These are phyloP conservation scores for Boechera divaricarpa DNA, from an alignment of 345 rosid genomes.

Conservation along the genomic window DNA sequence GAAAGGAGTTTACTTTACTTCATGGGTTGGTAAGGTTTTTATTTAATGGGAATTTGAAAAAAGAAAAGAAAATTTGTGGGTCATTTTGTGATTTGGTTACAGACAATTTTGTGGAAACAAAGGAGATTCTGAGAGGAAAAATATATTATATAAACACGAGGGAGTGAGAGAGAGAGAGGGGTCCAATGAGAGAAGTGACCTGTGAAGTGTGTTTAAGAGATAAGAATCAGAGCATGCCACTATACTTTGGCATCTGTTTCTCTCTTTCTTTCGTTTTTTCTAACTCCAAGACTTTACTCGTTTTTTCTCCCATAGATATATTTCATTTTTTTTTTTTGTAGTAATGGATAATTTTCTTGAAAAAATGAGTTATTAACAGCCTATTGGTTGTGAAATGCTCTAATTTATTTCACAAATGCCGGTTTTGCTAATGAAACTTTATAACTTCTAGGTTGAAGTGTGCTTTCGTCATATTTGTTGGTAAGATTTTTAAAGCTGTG, in stretches of 20 bases:
- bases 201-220: constrained; percentile 48
- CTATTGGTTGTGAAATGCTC: not conserved
- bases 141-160: constrained; percentile 25
- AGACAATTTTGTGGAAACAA: constrained; percentile 38
- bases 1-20: constrained; percentile 39
- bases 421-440: not conserved
- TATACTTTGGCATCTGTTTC: constrained; percentile 44
- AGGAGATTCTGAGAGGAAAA: constrained; percentile 32
- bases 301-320: not conserved
- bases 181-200: constrained; percentile 46
- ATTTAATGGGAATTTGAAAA: constrained; percentile 13
- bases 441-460: constrained; percentile 5
- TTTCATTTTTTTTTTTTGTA: too few species aligned
- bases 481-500: constrained; percentile 20
- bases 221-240: constrained; percentile 51
- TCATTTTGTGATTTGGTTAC: constrained; percentile 27
- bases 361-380: not conserved
- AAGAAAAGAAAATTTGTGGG: not conserved
- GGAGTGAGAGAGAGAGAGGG: constrained; percentile 25
- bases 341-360: not conserved
- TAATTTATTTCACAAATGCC: not conserved
- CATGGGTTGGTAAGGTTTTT: constrained; percentile 38
- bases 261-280: constrained; percentile 8
- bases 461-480: constrained; percentile 38
- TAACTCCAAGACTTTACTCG: constrained; percentile 9